Evolutionary conservation across 1,284 basidiomycete genomes (phyloP).

Genomic region (Lentinus polychrous): DNA sequence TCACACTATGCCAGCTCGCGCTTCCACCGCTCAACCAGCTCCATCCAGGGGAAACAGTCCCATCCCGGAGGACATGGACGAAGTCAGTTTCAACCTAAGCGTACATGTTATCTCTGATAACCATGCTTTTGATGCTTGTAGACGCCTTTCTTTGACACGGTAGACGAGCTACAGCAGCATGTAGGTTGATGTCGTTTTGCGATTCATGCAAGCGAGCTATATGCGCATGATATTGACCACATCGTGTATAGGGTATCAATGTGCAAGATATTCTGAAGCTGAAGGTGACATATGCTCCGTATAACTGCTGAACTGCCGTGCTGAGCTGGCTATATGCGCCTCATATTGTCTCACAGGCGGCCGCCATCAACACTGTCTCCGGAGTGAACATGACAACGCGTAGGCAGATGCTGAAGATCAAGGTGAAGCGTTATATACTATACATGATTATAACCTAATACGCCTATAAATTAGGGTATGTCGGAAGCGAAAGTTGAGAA

Average conservation of each 20-base stretch:
- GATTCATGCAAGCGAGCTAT: conserved; percentile 2
- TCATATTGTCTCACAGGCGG: conserved; percentile 36
- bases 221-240: background rate
- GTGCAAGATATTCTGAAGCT: conserved; percentile 91
- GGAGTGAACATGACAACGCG: conserved; percentile 84
- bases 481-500: conserved; percentile 94
- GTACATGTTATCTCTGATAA: background rate
- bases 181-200: conserved; percentile 33
- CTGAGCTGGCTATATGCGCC: conserved; percentile 2
- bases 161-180: conserved; percentile 87
- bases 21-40: conserved; percentile 23
- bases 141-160: conserved; percentile 64
- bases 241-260: conserved; percentile 71
- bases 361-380: conserved; percentile 72
- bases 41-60: conserved; percentile 32
- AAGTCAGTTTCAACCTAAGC: conserved; percentile 24
- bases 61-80: conserved; percentile 36
- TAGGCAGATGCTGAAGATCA: conserved; percentile 84
- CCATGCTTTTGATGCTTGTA: conserved; percentile 21
- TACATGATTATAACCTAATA: background rate
- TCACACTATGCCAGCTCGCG: conserved; percentile 15
- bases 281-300: no score
- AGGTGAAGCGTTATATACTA: conserved; percentile 39
- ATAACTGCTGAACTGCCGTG: conserved; percentile 6
- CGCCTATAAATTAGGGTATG: conserved; percentile 48